Percentiles rank a stretch among this genome's conserved stretches.
phyloP scores from a whole-genome alignment of 176 grass and related monocot species.

The Raddia distichophylla region DNA sequence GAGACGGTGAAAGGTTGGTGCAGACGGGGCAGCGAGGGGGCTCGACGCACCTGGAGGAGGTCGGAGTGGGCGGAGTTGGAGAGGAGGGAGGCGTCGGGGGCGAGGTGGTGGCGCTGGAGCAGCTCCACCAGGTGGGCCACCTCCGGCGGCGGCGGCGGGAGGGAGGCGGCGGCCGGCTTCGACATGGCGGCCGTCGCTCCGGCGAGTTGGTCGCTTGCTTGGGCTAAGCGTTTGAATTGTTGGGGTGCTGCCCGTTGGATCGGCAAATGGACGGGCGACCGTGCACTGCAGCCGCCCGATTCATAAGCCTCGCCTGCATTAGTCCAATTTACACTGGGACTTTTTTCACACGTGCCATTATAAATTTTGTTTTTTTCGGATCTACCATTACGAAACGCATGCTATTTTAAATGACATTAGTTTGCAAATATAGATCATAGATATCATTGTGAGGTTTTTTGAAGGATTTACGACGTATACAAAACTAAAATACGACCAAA shows the following conservation, averaged over 20 bases:
- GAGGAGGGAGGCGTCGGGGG: slow-evolving; percentile 85
- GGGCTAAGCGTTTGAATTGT: slow-evolving; percentile 16
- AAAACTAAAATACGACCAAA: too few relatives aligned
- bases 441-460: too few relatives aligned
- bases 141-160: slow-evolving; percentile 69
- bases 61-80: slow-evolving; percentile 76
- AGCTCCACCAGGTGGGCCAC: slow-evolving; percentile 81
- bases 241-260: slow-evolving; percentile 11
- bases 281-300: background rate
- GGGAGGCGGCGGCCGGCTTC: slow-evolving; percentile 56
- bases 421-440: too few relatives aligned
- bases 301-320: background rate
- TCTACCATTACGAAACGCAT: too few relatives aligned
- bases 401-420: too few relatives aligned
- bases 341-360: too few relatives aligned
- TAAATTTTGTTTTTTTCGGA: too few relatives aligned
- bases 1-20: background rate
- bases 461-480: too few relatives aligned
- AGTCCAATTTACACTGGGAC: too few relatives aligned
- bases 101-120: slow-evolving; percentile 92
- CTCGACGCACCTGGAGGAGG: slow-evolving; percentile 68
- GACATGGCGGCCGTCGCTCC: slow-evolving; percentile 50
- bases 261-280: background rate
- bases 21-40: too few relatives aligned
- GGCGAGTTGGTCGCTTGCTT: background rate